phyloP scores from a whole-genome alignment of 345 rosid genomes.

The Clarkia xantiana region DNA sequence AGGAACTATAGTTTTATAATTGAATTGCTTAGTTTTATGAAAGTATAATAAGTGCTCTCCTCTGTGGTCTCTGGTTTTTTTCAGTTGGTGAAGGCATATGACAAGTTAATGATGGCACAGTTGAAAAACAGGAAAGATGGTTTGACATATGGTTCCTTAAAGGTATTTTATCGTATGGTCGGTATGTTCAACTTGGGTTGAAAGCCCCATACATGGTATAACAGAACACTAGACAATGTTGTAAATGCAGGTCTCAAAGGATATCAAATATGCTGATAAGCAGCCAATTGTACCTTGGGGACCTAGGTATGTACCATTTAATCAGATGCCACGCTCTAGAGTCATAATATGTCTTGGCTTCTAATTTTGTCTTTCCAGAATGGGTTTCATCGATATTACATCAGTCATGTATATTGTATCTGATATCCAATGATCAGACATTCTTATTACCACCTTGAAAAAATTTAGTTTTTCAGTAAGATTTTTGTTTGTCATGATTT shows the following conservation, averaged over 20 bases:
- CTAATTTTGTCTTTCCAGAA: neutral
- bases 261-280: conserved; percentile 91
- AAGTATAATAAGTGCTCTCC: neutral
- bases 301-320: conserved; percentile 50
- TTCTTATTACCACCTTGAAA: no score
- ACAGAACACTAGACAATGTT: neutral
- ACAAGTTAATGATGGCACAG: conserved; percentile 87
- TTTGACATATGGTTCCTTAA: conserved; percentile 62
- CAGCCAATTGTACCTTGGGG: conserved; percentile 96
- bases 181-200: neutral
- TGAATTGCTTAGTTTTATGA: conserved; percentile 4
- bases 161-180: no score
- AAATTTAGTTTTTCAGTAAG: no score
- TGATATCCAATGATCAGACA: no score
- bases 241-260: conserved; percentile 74
- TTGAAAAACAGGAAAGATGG: conserved; percentile 70
- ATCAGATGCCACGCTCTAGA: neutral
- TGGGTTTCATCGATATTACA: no score
- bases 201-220: neutral
- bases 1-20: neutral
- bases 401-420: no score
- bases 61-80: conserved; percentile 5
- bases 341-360: neutral
- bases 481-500: no score
- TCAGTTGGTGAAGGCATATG: conserved; percentile 97